Base-by-base conservation (phyloP, 1,284 basidiomycete genomes). In the Irpex rosettiformis region DNA sequence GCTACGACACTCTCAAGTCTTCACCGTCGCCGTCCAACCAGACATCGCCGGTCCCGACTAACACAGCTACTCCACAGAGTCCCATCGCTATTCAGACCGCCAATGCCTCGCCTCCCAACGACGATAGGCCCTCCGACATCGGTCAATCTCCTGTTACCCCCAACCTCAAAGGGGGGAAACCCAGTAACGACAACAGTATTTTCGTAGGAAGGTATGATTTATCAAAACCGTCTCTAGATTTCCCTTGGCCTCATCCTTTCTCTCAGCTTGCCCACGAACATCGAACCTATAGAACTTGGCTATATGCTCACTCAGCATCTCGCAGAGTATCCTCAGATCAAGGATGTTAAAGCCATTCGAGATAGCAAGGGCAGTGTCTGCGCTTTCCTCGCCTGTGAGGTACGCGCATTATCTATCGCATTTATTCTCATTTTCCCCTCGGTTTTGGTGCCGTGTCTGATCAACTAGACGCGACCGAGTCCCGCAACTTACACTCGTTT, bases 321-420 rank as follows among this genome's bases (percentile, higher is more conserved):
- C 53, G 81, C 83, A 8, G 79, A 79, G 52, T 78, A 88, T 67
- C 75, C 80, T 0, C 80, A 84, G 59, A 75, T 89, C 65, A 85
- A 83, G 68, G 80, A 78, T 56, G 79, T 91, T 69, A 91, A 91
- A 69, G 84, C 91, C 52, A 80, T 91, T 54, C 85, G 85, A 58
- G 89, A 92, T 69, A 10, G 18, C 58, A 87, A 85, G 69, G 87
- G 88, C 45, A 84, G 88, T 25, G 81, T 85, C 37, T 91, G 89
- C 66, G 89, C 89, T 52, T 92, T 92, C 69, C 84, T 91, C 16
- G 89, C 91, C 71, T 91, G 89, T 77, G 81, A 89, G 77, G 89
- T 89, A 47, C 43, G 66, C 54, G 77, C 58, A 27, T 30, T 52
- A 30, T 59, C 56, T 55, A 30, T 28, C 10, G 55, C 47, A 28